Conservation (phyloP, 2,329 filamentous ascomycete species). For the Dothidotthia symphoricarpi region DNA sequence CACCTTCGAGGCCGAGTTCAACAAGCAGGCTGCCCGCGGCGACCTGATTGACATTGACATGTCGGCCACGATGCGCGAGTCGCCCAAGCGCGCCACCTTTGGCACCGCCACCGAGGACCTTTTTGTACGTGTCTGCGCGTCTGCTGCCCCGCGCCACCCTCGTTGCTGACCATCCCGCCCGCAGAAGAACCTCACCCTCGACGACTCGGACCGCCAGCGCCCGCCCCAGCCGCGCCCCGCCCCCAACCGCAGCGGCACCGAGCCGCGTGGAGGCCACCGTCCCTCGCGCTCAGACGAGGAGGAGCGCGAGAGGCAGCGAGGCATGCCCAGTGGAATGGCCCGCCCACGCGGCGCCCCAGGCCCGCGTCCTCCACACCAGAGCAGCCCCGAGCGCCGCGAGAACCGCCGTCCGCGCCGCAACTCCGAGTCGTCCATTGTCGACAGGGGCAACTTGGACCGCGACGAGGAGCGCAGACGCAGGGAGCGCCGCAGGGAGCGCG, state of each 20-base stretch:
- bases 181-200: constrained; percentile 67
- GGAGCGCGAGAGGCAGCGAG: constrained; percentile 37
- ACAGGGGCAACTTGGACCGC: constrained; percentile 61
- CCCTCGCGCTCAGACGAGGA: constrained; percentile 67
- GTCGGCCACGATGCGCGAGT: constrained; percentile 41
- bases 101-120: constrained; percentile 64
- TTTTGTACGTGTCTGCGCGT: constrained; percentile 63
- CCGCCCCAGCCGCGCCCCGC: constrained; percentile 26
- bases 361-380: constrained; percentile 35
- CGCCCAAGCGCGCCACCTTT: constrained; percentile 47
- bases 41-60: constrained; percentile 42
- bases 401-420: constrained; percentile 65
- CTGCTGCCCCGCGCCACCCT: constrained; percentile 41
- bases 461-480: constrained; percentile 57
- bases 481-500: constrained; percentile 52
- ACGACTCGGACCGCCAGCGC: constrained; percentile 55
- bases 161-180: constrained; percentile 46
- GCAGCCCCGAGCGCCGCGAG: constrained; percentile 42
- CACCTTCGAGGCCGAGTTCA: constrained; percentile 47
- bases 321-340: constrained; percentile 35
- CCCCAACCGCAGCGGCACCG: constrained; percentile 49
- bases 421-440: constrained; percentile 74
- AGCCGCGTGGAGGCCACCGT: constrained; percentile 55
- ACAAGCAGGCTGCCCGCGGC: constrained; percentile 34
- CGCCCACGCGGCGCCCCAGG: constrained; percentile 42